Base-by-base conservation (phyloP, 768 basidiomycete species). In the Boletus insuetus region DNA sequence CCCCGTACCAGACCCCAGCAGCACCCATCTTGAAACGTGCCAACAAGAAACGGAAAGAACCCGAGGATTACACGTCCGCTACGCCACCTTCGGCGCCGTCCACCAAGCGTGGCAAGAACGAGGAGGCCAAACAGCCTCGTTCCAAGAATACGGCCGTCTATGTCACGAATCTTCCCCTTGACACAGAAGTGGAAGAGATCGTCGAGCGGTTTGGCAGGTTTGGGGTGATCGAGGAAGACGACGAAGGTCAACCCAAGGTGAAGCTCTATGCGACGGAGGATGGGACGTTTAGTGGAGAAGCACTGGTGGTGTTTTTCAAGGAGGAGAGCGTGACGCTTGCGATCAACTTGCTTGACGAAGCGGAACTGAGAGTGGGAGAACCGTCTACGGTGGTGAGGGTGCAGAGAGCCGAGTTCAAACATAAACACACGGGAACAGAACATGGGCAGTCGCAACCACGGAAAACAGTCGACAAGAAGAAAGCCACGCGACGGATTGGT, bases 291-390 rank as follows among this genome's bases (percentile, higher is more conserved):
- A 97, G 83, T 62, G 96, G 97, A 38, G 96, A 98, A 61, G 96
- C 94, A 3, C 74, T 98, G 60, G 87, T 99, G 54, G 94, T 98
- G 34, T 99, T 91, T 72, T 96, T 98, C 79, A 97, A 97, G 71
- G 94, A 96, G 69, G 95, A 94, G 56, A 92, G 89, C n/a, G 97
- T 98, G 19, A 73, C 76, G 4, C 77, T 98, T 51, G 96, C 95
- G 10, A 66, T 91, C 58, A 88, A 79, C 61, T 77, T 98, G 50
- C 76, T 98, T 56, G 95, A 98, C 69, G 96, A 98, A 55, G 91
- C 91, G 2, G 94, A 97, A 69, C 75, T 99, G 56, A 77, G 93
- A 54, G 64, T 96, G 22, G 96, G 95, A 3, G 89, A 90, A 43
- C 72, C 87, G 8, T 79, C 79, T 8, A 84, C 87, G 14, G 73